Conservation (phyloP, 2,329 filamentous ascomycete species). For the Cryoendolithus antarcticus region DNA sequence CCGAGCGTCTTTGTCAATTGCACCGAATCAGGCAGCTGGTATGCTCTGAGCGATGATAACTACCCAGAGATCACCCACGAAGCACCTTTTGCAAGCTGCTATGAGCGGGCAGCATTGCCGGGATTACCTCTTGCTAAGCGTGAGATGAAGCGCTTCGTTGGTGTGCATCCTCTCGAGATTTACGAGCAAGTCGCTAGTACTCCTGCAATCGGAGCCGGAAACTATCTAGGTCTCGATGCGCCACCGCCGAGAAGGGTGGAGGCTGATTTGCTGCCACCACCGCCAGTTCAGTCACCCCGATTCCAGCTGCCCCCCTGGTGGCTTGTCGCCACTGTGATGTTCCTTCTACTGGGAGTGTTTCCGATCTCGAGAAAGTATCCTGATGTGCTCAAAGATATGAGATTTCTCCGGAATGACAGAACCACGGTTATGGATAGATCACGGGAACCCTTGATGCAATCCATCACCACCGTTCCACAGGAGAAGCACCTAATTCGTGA, state of each 20-base stretch:
- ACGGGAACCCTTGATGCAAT: no score
- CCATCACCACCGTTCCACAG: no score
- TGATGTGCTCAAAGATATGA: no score
- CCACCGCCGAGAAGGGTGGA: conserved; percentile 4
- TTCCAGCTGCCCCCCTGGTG: not conserved
- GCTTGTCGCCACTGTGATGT: no score
- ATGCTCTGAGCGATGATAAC: conserved; percentile 72
- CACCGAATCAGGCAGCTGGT: conserved; percentile 81
- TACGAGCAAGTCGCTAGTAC: conserved; percentile 5
- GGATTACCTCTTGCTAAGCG: conserved; percentile 5
- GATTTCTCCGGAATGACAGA: no score
- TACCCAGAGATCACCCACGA: conserved; percentile 77
- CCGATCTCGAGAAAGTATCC: no score
- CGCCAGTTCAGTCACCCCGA: not conserved
- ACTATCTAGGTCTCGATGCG: conserved; percentile 11
- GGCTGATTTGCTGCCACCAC: not conserved
- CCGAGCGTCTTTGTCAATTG: conserved; percentile 66
- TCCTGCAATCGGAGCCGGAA: conserved; percentile 9
- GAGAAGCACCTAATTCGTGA: conserved; percentile 15
- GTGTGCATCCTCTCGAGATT: conserved; percentile 18
- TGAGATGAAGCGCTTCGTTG: conserved; percentile 13
- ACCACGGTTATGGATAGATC: no score
- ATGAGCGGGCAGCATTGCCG: conserved; percentile 23
- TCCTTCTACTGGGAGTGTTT: no score
- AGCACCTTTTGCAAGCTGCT: conserved; percentile 45